phyloP scores from a whole-genome alignment of 2,329 filamentous ascomycete species.

The Pestalotiopsis sp. region DNA sequence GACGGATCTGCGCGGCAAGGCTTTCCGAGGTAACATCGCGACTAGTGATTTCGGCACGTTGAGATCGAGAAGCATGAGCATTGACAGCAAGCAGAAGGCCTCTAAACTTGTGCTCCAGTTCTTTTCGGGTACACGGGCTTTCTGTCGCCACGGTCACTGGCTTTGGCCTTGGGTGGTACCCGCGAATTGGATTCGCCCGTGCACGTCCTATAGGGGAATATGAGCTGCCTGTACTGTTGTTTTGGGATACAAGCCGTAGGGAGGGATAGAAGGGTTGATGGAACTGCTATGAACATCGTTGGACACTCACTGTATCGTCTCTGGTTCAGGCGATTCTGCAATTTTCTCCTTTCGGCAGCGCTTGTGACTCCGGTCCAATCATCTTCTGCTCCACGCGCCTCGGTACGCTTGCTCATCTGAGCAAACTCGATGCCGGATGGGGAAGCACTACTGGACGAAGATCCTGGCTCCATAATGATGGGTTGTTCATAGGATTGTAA shows the following conservation, averaged over 20 bases:
- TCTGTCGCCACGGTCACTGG: neutral
- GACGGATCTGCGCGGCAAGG: too few relatives aligned
- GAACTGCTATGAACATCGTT: neutral
- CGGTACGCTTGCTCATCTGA: neutral
- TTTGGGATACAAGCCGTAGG: too few relatives aligned
- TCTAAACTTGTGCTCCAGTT: neutral
- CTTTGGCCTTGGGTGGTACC: too few relatives aligned
- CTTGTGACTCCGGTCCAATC: conserved; percentile 15
- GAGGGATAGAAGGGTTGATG: too few relatives aligned
- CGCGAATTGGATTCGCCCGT: too few relatives aligned
- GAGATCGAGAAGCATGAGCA: too few relatives aligned
- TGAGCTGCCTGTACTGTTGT: too few relatives aligned
- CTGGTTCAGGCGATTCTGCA: conserved; percentile 18
- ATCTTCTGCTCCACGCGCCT: conserved; percentile 1
- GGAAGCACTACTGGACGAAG: neutral
- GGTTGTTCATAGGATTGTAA: too few relatives aligned
- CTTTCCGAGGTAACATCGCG: too few relatives aligned
- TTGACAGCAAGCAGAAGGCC: neutral
- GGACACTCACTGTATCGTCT: conserved; percentile 1
- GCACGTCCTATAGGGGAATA: too few relatives aligned
- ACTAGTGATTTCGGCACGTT: too few relatives aligned
- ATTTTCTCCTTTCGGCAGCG: conserved; percentile 10
- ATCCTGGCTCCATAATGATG: too few relatives aligned
- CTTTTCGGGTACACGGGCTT: neutral
- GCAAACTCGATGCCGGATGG: neutral